phyloP scores from a whole-genome alignment of 805 yeast genomes.

The Tanozyma kutaoensis region DNA sequence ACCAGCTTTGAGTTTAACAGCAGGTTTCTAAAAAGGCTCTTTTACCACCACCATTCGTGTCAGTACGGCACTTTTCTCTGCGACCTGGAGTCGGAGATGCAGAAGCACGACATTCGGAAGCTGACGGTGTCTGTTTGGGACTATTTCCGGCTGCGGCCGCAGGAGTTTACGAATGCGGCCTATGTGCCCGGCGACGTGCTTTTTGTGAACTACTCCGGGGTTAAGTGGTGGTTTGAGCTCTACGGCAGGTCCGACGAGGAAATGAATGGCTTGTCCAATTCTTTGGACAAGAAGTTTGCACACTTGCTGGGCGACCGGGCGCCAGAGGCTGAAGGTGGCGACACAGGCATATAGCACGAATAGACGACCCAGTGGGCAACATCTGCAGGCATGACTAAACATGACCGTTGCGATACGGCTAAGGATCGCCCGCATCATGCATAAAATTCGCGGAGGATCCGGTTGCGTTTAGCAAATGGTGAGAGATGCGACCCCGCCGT shows the following conservation, averaged over 20 bases:
- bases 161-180: slow-evolving; percentile 49
- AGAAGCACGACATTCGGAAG: slow-evolving; percentile 15
- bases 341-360: too few species aligned
- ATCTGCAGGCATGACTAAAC: too few species aligned
- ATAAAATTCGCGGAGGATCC: too few species aligned
- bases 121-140: slow-evolving; percentile 84
- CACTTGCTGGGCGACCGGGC: too few species aligned
- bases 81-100: slow-evolving; percentile 54
- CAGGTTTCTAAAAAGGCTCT: slow-evolving; percentile 67
- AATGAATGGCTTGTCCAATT: slow-evolving; percentile 21
- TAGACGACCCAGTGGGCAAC: too few species aligned
- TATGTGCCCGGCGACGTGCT: slow-evolving; percentile 32
- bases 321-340: too few species aligned
- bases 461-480: too few species aligned
- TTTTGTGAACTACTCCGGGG: slow-evolving; percentile 45
- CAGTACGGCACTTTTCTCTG: slow-evolving; percentile 87
- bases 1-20: slow-evolving; percentile 75
- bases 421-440: too few species aligned
- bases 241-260: slow-evolving; percentile 62
- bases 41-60: slow-evolving; percentile 84
- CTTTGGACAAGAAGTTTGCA: too few species aligned
- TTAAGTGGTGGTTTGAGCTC: slow-evolving; percentile 84
- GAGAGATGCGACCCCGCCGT: too few species aligned
- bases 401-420: too few species aligned
- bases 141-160: slow-evolving; percentile 64